Evolutionary conservation across 805 yeast species (phyloP).

Genomic region (Wickerhamomyces tratensis): DNA sequence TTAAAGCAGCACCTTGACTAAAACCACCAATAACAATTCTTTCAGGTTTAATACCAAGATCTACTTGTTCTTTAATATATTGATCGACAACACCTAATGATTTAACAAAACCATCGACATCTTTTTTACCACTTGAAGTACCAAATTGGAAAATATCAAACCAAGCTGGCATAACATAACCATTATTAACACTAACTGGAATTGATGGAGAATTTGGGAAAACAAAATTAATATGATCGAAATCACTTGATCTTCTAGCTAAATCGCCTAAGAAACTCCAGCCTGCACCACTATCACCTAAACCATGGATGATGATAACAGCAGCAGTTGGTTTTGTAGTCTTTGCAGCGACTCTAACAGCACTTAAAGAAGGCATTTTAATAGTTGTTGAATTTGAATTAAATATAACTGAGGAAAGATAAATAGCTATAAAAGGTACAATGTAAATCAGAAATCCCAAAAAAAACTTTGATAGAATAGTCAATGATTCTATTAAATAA

Average conservation of each 20-base stretch:
- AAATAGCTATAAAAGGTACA: too few relatives aligned
- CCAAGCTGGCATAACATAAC: constrained; percentile 74
- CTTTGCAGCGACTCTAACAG: constrained; percentile 22
- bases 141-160: constrained; percentile 56
- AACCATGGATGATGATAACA: constrained; percentile 75
- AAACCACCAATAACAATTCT: constrained; percentile 90
- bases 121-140: constrained; percentile 22
- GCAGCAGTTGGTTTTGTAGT: constrained; percentile 41
- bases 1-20: constrained; percentile 85
- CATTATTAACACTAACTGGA: constrained; percentile 62
- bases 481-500: too few relatives aligned
- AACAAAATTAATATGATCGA: constrained; percentile 56
- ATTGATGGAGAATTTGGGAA: constrained; percentile 83
- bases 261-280: constrained; percentile 77
- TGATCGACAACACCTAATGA: constrained; percentile 35
- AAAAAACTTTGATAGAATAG: too few relatives aligned
- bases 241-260: constrained; percentile 35
- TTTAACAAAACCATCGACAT: constrained; percentile 42
- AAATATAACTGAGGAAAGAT: too few relatives aligned
- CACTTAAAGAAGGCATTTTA: constrained; percentile 5
- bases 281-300: constrained; percentile 87
- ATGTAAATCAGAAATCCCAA: too few relatives aligned
- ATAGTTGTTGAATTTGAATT: too few relatives aligned
- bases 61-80: constrained; percentile 43
- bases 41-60: constrained; percentile 43